These are phyloP conservation scores for Athelia sp. DNA, from an alignment of 1,284 basidiomycete species.

Conservation along the genomic window DNA sequence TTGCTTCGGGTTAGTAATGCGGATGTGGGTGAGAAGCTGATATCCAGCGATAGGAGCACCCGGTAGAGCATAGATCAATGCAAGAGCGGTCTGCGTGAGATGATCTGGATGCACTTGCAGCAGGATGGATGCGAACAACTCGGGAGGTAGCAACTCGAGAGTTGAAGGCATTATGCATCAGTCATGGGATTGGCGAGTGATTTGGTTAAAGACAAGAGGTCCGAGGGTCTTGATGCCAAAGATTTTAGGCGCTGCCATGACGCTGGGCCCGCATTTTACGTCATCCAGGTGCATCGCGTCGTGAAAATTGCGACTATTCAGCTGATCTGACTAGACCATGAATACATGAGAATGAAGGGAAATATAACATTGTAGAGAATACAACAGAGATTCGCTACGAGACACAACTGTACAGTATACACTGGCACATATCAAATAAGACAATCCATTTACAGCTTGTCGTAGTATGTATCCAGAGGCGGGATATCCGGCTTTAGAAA, in stretches of 20 bases:
- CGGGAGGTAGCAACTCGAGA: constrained; percentile 34
- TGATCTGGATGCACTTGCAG: constrained; percentile 33
- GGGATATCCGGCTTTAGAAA: constrained; percentile 76
- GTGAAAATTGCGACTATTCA: too few species aligned
- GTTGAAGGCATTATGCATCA: background rate
- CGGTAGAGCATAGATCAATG: constrained; percentile 53
- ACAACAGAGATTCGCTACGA: background rate
- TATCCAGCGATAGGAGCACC: constrained; percentile 43
- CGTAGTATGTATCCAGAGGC: constrained; percentile 83
- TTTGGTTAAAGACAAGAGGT: too few species aligned
- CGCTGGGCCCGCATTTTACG: too few species aligned
- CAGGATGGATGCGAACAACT: constrained; percentile 55
- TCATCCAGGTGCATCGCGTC: too few species aligned
- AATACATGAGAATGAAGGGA: too few species aligned
- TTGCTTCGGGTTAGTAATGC: constrained; percentile 37
- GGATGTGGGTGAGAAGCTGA: constrained; percentile 46
- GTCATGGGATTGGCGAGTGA: too few species aligned
- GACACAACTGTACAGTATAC: background rate
- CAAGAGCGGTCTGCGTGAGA: constrained; percentile 38
- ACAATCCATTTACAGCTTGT: constrained; percentile 60
- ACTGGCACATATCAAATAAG: background rate
- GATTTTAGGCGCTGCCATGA: too few species aligned
- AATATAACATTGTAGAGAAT: background rate
- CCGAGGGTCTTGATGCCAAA: too few species aligned
- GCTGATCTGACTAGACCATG: too few species aligned